phyloP scores from a whole-genome alignment of 2,329 filamentous ascomycete species.

The Sporothrix pseudoabietina region DNA sequence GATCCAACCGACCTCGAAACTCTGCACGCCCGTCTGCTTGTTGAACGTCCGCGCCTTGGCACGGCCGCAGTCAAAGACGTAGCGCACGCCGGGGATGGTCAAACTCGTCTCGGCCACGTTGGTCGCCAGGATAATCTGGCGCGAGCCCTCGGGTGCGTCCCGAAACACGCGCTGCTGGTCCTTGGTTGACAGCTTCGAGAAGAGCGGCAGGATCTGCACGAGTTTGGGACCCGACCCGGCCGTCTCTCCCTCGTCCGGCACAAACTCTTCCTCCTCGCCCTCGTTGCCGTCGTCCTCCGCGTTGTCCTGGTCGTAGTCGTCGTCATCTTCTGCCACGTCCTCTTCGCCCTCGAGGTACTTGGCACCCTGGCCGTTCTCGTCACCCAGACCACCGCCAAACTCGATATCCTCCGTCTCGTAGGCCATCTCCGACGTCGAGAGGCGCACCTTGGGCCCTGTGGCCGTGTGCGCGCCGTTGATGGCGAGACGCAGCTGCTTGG shows the following conservation, averaged over 20 bases:
- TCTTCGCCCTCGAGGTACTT: conserved; percentile 24
- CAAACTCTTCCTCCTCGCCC: conserved; percentile 64
- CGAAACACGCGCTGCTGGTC: conserved; percentile 93
- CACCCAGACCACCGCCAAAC: conserved; percentile 59
- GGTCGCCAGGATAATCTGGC: conserved; percentile 86
- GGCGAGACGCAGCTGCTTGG: conserved; percentile 72
- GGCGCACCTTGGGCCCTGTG: conserved; percentile 67
- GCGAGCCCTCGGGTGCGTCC: conserved; percentile 75
- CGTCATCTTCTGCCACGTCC: conserved; percentile 46
- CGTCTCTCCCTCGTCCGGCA: conserved; percentile 65
- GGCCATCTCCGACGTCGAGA: conserved; percentile 75
- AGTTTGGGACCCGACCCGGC: conserved; percentile 64
- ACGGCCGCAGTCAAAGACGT: conserved; percentile 92
- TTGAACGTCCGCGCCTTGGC: conserved; percentile 93
- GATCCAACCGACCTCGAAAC: conserved; percentile 93
- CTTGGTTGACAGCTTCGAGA: conserved; percentile 85
- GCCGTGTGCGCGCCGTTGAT: conserved; percentile 61
- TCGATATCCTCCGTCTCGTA: conserved; percentile 87
- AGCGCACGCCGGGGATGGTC: conserved; percentile 92
- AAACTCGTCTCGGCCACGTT: conserved; percentile 97
- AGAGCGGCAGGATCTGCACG: conserved; percentile 89
- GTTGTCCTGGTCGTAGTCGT: conserved; percentile 58
- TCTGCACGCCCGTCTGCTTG: conserved; percentile 85
- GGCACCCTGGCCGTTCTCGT: conserved; percentile 44
- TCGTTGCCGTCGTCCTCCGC: conserved; percentile 62